Evolutionary conservation across 2,329 filamentous ascomycete species (phyloP).

Genomic region (Lasiodiplodia sp.): DNA sequence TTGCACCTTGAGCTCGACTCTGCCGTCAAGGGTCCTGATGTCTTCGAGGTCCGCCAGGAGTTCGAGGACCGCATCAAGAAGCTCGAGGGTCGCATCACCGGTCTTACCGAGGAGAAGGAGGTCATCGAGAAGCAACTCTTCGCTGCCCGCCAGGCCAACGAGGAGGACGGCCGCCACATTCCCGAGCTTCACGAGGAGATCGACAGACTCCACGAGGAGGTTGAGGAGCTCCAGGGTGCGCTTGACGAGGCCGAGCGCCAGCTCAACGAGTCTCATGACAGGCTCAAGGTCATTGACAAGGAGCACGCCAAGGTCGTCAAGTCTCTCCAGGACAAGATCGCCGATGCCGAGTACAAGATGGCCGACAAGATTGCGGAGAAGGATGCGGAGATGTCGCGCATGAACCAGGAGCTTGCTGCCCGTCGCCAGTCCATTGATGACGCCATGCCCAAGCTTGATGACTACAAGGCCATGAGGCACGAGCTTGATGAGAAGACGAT

Average conservation of each 20-base stretch:
- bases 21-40: conserved; percentile 24
- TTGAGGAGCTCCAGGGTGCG: conserved; percentile 27
- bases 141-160: conserved; percentile 21
- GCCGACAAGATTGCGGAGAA: conserved; percentile 29
- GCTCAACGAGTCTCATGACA: conserved; percentile 22
- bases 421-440: conserved; percentile 29
- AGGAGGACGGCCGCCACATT: conserved; percentile 26
- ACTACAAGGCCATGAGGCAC: conserved; percentile 24
- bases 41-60: conserved; percentile 28
- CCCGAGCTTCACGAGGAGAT: conserved; percentile 25
- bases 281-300: conserved; percentile 20
- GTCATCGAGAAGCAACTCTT: conserved; percentile 29
- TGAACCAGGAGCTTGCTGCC: conserved; percentile 29
- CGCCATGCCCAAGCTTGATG: conserved; percentile 28
- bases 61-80: conserved; percentile 26
- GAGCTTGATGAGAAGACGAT: conserved; percentile 29
- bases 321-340: conserved; percentile 27
- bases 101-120: conserved; percentile 28
- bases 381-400: conserved; percentile 29
- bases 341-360: conserved; percentile 26
- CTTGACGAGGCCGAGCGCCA: conserved; percentile 21
- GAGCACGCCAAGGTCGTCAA: conserved; percentile 28
- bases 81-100: conserved; percentile 26
- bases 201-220: conserved; percentile 28
- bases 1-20: conserved; percentile 23